A percentile compares a stretch with the other conserved stretches of the same genome.
These are phyloP conservation scores for Tuber borchii DNA, from an alignment of 495 filamentous ascomycete genomes.

Conservation along the genomic window DNA sequence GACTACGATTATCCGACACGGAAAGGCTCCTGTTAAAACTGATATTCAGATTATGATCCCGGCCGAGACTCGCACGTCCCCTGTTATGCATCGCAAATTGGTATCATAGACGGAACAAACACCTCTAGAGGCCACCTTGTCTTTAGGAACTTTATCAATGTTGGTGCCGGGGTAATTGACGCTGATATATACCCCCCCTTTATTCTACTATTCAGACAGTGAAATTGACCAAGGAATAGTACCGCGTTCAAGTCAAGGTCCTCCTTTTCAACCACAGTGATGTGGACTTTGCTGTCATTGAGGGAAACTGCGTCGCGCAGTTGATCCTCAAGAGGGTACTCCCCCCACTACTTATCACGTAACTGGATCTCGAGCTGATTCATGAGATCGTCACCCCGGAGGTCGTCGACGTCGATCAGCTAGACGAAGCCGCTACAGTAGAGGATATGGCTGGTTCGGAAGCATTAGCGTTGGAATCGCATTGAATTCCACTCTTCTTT, in stretches of 20 bases:
- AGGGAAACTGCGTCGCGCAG: conserved; percentile 86
- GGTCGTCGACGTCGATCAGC: conserved; percentile 73
- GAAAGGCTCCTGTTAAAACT: conserved; percentile 80
- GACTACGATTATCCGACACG: conserved; percentile 72
- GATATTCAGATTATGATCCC: conserved; percentile 85
- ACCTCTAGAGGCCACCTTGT: conserved; percentile 90
- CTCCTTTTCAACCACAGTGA: conserved; percentile 89
- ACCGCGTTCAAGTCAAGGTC: conserved; percentile 87
- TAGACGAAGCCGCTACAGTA: conserved; percentile 85
- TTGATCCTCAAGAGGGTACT: conserved; percentile 73
- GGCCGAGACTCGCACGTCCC: conserved; percentile 66
- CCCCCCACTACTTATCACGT: neutral
- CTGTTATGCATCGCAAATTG: neutral
- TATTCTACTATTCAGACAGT: neutral
- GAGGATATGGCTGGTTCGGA: conserved; percentile 87
- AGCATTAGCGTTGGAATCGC: conserved; percentile 60
- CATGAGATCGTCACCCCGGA: conserved; percentile 77
- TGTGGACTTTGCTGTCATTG: conserved; percentile 70
- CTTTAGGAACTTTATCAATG: conserved; percentile 87
- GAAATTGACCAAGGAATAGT: conserved; percentile 41
- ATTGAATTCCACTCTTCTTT: neutral
- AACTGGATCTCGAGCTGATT: conserved; percentile 13
- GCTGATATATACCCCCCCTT: conserved; percentile 51
- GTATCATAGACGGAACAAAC: conserved; percentile 71
- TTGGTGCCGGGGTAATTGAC: conserved; percentile 92